Evolutionary conservation across 139 green algal genomes (phyloP), one percentile per base, ranked within the genome.

Genomic region (Astrephomene gubernaculifera): DNA sequence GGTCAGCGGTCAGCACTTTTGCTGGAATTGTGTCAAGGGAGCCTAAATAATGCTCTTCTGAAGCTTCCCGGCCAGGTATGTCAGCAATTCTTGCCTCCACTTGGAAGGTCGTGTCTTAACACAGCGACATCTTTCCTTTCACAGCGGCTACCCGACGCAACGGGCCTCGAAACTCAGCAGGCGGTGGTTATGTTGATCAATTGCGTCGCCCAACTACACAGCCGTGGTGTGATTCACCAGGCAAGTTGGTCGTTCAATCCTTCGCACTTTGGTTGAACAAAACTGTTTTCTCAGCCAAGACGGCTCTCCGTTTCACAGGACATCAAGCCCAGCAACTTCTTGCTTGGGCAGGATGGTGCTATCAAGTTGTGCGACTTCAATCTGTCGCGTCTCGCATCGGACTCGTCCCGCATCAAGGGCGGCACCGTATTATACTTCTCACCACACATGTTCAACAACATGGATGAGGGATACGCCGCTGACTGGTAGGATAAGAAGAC

Each of bases 401-500:
- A 79, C 27, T 4, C 43, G 27, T 29, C 68, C 5, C 68, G 68
- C 9, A 36, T 49, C 25, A 43, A 22, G 22, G 71, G 71, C 27
- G 45, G 71, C 44, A 79, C 71, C 12, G 10, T 63, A 21, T 31
- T 79, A 3, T 79, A 79, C n/a, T 79, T 63, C 17, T 79, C 71
- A 2, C 71, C 71, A 1, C 43, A 61, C 2, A 61, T 60, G 43
- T 63, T 79, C 8, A 14, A 22, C 8, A 41, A 25, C 14, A 41
- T n/a, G 10, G 71, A 79, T n/a, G 71, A 79, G 5, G 71, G 71
- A 4, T 79, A 79, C 43, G 71, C 71, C 9, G 71, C 44, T 24
- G 71, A 79, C 71, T 79, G 71, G 71, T 79, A 53, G 65, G 65
- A 72, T 24, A n/a, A n/a, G n/a, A n/a, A n/a, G n/a, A n/a, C n/a